Percentiles rank a stretch among this genome's conserved stretches.
Conservation (phyloP, 495 filamentous ascomycete genomes). For the Lasiosphaeria hispida region DNA sequence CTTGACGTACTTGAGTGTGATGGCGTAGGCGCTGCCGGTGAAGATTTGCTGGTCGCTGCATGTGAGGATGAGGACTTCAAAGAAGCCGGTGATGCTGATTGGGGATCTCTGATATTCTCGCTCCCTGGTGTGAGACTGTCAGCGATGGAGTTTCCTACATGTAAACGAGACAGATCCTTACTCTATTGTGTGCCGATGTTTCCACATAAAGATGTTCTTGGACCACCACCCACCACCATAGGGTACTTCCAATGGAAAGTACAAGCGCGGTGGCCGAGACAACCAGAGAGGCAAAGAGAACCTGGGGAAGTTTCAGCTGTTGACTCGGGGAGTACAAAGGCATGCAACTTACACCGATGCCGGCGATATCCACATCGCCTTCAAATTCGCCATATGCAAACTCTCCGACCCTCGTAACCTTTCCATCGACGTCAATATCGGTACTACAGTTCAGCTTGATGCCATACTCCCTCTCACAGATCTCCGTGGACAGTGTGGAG, state of each 20-base stretch:
- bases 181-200: neutral
- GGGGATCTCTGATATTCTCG: too few relatives aligned
- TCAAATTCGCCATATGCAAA: too few relatives aligned
- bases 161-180: neutral
- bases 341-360: constrained; percentile 22
- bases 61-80: constrained; percentile 35
- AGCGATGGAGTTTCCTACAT: neutral
- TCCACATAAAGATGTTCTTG: constrained; percentile 22
- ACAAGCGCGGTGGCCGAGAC: constrained; percentile 16
- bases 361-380: constrained; percentile 31
- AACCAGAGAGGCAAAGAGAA: constrained; percentile 22
- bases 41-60: constrained; percentile 45
- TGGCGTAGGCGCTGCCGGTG: constrained; percentile 38
- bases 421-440: too few relatives aligned
- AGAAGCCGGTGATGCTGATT: constrained; percentile 28
- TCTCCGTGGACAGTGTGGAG: too few relatives aligned
- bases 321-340: neutral
- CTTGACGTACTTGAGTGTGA: constrained; percentile 35
- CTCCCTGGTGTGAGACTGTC: too few relatives aligned
- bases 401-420: too few relatives aligned
- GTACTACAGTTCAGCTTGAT: too few relatives aligned
- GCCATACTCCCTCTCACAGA: too few relatives aligned
- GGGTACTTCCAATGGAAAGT: constrained; percentile 14
- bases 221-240: constrained; percentile 24
- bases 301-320: constrained; percentile 10